These are phyloP conservation scores for Capsicum chinense DNA, from an alignment of 257 asterid genomes.

Conservation along the genomic window DNA sequence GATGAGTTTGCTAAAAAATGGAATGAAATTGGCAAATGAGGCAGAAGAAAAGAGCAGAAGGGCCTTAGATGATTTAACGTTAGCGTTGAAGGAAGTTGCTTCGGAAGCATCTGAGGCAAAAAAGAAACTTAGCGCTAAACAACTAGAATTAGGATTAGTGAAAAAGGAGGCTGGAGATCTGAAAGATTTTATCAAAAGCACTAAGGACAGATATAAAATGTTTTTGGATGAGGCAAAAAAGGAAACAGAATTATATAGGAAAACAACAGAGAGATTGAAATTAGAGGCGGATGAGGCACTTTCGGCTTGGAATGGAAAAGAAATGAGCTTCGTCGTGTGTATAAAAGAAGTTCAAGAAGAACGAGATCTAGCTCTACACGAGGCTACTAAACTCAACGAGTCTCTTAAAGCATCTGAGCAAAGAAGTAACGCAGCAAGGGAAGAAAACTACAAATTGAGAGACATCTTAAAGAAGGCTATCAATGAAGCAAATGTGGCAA, in stretches of 20 bases:
- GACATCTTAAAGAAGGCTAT: slow-evolving; percentile 38
- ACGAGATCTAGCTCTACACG: slow-evolving; percentile 49
- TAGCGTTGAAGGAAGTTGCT: slow-evolving; percentile 75
- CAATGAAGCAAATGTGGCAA: slow-evolving; percentile 78
- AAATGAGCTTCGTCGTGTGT: slow-evolving; percentile 70
- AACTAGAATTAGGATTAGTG: not conserved
- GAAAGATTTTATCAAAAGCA: slow-evolving; percentile 43
- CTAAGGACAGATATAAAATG: slow-evolving; percentile 42
- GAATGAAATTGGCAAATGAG: slow-evolving; percentile 43
- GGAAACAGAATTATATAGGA: slow-evolving; percentile 60
- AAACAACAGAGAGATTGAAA: slow-evolving; percentile 46
- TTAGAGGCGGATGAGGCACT: slow-evolving; percentile 55
- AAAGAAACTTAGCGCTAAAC: slow-evolving; percentile 30
- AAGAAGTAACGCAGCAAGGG: not conserved
- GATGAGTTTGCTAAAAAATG: slow-evolving; percentile 48
- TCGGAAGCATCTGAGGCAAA: slow-evolving; percentile 52
- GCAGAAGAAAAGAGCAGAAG: slow-evolving; percentile 54
- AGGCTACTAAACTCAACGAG: slow-evolving; percentile 38
- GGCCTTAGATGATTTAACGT: slow-evolving; percentile 85
- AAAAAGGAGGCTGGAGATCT: slow-evolving; percentile 47
- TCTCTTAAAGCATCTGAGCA: slow-evolving; percentile 45
- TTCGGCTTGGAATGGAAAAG: slow-evolving; percentile 84
- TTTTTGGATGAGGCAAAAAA: slow-evolving; percentile 49
- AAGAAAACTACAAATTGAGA: slow-evolving; percentile 22
- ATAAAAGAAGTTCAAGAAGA: slow-evolving; percentile 76